Evolutionary conservation across 768 basidiomycete species (phyloP), one percentile per base, ranked within the genome.

Genomic region (Russula olivacea): DNA sequence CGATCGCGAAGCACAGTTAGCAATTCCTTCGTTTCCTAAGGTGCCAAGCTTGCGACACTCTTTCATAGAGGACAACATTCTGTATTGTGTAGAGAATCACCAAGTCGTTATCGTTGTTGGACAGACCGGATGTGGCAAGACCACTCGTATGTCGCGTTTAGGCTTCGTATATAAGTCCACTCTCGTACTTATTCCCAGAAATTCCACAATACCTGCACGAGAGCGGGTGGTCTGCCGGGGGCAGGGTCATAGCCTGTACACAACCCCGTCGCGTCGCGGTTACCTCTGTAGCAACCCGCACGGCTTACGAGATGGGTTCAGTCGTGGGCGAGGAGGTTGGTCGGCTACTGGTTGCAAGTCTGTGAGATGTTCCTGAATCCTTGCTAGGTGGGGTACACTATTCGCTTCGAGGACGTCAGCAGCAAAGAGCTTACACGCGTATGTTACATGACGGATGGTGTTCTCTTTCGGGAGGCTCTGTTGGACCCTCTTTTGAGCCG

Each of bases 121-220:
- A 10, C 91, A 98, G 70, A 98, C 97, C 0, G 97, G 97, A 3
- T 97, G 91, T 62, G 97, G 97, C 51, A 98, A 99, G 76, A 96
- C 94, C 8, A 99, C 96, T 66, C 96, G 94, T 96, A 67, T 72
- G 89, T 51, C 21, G 79, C 34, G 49, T 30, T 32, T 1, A 34
- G 32, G 9, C 62, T 21, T 32, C 34, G 28, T 61, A 11, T 28
- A 9, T n/a, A n/a, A n/a, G 36, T 19, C 40, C 23, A 45, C n/a
- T 19, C 32, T 14, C 28, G 9, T 40, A 10, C 36, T 63, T 45
- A 57, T 55, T 17, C 50, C 11, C 67, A 98, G 93, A 99, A 74
- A 81, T 99, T 50, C 96, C 97, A 1, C 97, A 98, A 75, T 99
- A 91, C 74, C 82, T 98, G 17, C 79, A 88, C 61, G 93, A 98